Base-by-base conservation (phyloP, 2,329 filamentous ascomycete species). In the Tolypocladium tundrense region DNA sequence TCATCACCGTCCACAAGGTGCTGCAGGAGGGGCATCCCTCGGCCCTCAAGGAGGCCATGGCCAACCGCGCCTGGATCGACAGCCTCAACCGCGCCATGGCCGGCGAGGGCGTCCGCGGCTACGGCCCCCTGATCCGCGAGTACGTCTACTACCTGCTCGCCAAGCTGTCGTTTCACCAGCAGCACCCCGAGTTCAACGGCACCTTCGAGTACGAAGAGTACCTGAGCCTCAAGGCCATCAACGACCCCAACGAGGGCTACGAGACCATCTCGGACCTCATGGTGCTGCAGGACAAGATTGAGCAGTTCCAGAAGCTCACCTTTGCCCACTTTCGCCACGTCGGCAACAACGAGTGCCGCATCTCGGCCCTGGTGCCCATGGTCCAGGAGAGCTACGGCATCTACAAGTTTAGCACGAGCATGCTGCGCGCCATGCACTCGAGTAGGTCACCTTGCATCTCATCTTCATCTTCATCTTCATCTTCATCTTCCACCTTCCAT, bases 161-260 rank as follows among this genome's bases (percentile, higher is more conserved):
- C 54, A 99, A 99, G 77, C 81, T 99, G 60, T 86, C 85, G n/a
- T 99, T 99, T 75, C 94, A 99, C 75, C 86, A 94, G 61, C 90
- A 96, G 65, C 94, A 99, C 70, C 90, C 91, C 21, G 93, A 97
- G 72, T 99, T 99, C 79, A 99, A 99, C 74, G 94, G 93, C 60
- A 91, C 93, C 1, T 99, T 99, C 69, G 94, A 99, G 72, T 99
- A 99, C 70, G 93, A 97, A 77, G 94, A 99, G 72, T 99, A 99
- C 72, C 92, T 97, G 72, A 96, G 91, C 70, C 79, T 99, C 71
- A 97, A 96, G 78, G 91, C 91, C 35, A 97, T 96, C 77, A 97
- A 97, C 72, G 94, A 99, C 73, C 94, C 94, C 4, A 97, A 99
- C 69, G 94, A 99, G 77, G 94, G 94, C 70, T 93, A 87, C 70